A percentile compares a stretch with the other conserved stretches of the same genome.
Conservation (phyloP, 805 yeast genomes). For the Alloascoidea hylecoeti region DNA sequence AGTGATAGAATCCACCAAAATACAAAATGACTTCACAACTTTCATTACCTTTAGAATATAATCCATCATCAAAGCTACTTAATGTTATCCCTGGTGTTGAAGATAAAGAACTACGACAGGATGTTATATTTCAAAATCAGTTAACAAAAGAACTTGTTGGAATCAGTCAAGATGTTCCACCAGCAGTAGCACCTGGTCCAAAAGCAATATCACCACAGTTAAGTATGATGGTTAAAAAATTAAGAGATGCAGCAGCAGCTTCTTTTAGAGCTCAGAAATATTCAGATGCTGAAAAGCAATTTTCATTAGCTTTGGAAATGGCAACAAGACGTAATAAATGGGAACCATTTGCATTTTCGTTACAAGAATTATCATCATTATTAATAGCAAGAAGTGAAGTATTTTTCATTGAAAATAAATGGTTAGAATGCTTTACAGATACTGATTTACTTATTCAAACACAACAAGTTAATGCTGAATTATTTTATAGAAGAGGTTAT, state of each 20-base stretch:
- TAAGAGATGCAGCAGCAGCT: slow-evolving; percentile 1
- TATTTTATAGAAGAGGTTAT: not conserved
- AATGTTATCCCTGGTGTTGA: not conserved
- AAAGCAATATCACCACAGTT: slow-evolving; percentile 1
- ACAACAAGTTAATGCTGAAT: not conserved
- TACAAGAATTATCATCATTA: slow-evolving; percentile 1
- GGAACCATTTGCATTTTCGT: slow-evolving; percentile 3
- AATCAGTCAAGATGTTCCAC: not conserved
- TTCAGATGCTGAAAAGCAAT: slow-evolving; percentile 1
- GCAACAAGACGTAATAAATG: slow-evolving; percentile 2
- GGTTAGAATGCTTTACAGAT: slow-evolving; percentile 2
- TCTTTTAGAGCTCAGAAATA: not conserved
- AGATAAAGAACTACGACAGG: not conserved
- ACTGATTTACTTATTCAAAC: not conserved
- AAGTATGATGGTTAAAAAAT: slow-evolving; percentile 1
- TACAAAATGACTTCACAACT: no score
- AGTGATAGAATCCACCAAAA: no score
- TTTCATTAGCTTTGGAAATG: slow-evolving; percentile 2
- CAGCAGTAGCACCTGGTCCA: not conserved
- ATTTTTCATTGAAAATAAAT: not conserved
- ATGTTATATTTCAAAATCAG: not conserved
- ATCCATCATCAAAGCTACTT: not conserved
- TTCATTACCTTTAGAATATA: not conserved
- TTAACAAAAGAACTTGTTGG: slow-evolving; percentile 1
- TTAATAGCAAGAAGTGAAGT: not conserved